A percentile compares a stretch with the other conserved stretches of the same genome.
Conservation (phyloP, 192 early-diverging fungal genomes). For the Helicostylum pulchrum region DNA sequence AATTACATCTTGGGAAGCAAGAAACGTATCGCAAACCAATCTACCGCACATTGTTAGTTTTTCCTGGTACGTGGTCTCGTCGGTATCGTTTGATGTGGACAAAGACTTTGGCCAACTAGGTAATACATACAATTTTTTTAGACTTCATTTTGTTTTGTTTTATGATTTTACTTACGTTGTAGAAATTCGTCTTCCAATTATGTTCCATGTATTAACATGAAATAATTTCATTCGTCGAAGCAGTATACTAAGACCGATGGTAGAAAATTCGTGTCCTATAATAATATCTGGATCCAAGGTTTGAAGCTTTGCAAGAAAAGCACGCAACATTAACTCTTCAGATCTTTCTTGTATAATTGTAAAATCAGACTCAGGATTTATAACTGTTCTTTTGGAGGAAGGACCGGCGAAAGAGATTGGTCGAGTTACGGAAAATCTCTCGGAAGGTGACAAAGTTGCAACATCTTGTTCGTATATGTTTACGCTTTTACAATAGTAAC, state of each 20-base stretch:
- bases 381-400: neutral
- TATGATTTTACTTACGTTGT: constrained; percentile 45
- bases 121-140: neutral
- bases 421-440: neutral
- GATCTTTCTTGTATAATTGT: neutral
- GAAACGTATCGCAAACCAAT: constrained; percentile 91
- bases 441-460: neutral
- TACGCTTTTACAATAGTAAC: constrained; percentile 53
- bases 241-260: constrained; percentile 88
- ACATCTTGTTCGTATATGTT: neutral
- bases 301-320: constrained; percentile 58
- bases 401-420: no score
- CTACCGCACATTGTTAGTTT: constrained; percentile 77
- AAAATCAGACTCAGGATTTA: neutral
- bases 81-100: no score
- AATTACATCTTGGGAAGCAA: constrained; percentile 83
- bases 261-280: constrained; percentile 94
- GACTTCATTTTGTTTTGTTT: neutral
- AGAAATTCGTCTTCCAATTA: constrained; percentile 80
- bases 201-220: constrained; percentile 79
- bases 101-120: constrained; percentile 73
- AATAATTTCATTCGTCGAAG: constrained; percentile 86
- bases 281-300: constrained; percentile 86
- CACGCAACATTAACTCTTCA: neutral
- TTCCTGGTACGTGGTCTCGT: constrained; percentile 59